Evolutionary conservation across 805 yeast genomes (phyloP).

Genomic region (Starmerella sp.): DNA sequence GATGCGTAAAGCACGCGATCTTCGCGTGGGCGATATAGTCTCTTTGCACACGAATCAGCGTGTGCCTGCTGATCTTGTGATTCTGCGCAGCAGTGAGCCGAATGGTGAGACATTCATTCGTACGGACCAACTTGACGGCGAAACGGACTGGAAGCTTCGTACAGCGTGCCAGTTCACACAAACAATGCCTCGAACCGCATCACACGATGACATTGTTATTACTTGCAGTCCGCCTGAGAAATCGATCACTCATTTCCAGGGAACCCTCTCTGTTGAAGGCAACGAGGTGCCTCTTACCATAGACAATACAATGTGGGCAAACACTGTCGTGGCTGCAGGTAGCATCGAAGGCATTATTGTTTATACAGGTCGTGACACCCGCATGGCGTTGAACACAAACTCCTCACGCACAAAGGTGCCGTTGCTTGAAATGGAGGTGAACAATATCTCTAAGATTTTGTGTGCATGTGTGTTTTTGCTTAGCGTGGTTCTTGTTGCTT

Average conservation of each 20-base stretch:
- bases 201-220: slow-evolving; percentile 38
- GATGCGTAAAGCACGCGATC: slow-evolving; percentile 43
- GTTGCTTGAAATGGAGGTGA: slow-evolving; percentile 79
- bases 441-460: slow-evolving; percentile 72
- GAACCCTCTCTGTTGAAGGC: slow-evolving; percentile 52
- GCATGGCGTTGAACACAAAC: slow-evolving; percentile 91
- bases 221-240: slow-evolving; percentile 73
- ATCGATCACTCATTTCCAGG: slow-evolving; percentile 69
- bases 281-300: slow-evolving; percentile 50
- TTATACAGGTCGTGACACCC: slow-evolving; percentile 86
- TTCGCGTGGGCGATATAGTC: slow-evolving; percentile 80
- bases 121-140: slow-evolving; percentile 97
- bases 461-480: slow-evolving; percentile 77
- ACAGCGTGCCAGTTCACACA: slow-evolving; percentile 70
- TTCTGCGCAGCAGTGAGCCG: slow-evolving; percentile 69
- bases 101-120: slow-evolving; percentile 84
- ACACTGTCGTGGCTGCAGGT: slow-evolving; percentile 92
- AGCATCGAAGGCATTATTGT: slow-evolving; percentile 77
- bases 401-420: slow-evolving; percentile 81
- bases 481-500: slow-evolving; percentile 64
- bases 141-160: slow-evolving; percentile 95
- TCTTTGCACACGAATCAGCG: slow-evolving; percentile 68
- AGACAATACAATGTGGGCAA: slow-evolving; percentile 96
- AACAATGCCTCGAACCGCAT: slow-evolving; percentile 31
- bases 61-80: slow-evolving; percentile 85